A percentile compares a stretch with the other conserved stretches of the same genome.
phyloP scores from a whole-genome alignment of 371 early-diverging fungal species.

The Thermomucor indicae-seudaticae region DNA sequence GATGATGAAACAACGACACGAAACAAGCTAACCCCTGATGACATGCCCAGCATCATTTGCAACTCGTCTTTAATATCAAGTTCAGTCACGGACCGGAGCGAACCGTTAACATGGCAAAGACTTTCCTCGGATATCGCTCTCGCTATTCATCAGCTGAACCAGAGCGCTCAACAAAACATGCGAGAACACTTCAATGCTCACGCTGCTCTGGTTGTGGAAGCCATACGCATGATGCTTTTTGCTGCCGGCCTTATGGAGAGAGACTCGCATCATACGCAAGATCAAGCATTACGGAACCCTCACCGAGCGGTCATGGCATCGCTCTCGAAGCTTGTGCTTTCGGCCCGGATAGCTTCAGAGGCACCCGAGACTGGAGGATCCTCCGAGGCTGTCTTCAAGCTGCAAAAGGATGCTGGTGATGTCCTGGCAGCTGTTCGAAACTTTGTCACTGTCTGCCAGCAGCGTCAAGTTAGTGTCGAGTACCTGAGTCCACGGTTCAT shows the following conservation, averaged over 20 bases:
- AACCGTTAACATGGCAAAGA: conserved; percentile 49
- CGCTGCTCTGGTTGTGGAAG: conserved; percentile 58
- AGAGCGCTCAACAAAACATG: conserved; percentile 53
- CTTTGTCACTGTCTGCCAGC: conserved; percentile 74
- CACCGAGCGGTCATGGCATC: conserved; percentile 74
- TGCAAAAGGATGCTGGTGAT: conserved; percentile 45
- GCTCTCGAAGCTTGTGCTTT: conserved; percentile 77
- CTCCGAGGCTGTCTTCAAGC: conserved; percentile 11
- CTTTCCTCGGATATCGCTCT: conserved; percentile 56
- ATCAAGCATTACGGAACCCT: conserved; percentile 59
- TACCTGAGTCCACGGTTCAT: conserved; percentile 35
- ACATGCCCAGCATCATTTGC: conserved; percentile 3
- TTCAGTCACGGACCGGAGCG: conserved; percentile 4
- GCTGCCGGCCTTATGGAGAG: conserved; percentile 73
- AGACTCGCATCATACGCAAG: conserved; percentile 60
- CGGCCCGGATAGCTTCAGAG: conserved; percentile 78
- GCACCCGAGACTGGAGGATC: conserved; percentile 39
- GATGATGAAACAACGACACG: background rate
- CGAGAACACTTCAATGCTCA: conserved; percentile 8
- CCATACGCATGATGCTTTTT: conserved; percentile 84
- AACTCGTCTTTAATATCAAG: background rate
- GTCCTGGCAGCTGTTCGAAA: conserved; percentile 70
- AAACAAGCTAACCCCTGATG: background rate
- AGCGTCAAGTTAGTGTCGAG: conserved; percentile 53
- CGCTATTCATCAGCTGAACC: conserved; percentile 61